These are phyloP conservation scores for Fusarium mangiferae DNA, from an alignment of 2,329 filamentous ascomycete genomes.

Conservation along the genomic window DNA sequence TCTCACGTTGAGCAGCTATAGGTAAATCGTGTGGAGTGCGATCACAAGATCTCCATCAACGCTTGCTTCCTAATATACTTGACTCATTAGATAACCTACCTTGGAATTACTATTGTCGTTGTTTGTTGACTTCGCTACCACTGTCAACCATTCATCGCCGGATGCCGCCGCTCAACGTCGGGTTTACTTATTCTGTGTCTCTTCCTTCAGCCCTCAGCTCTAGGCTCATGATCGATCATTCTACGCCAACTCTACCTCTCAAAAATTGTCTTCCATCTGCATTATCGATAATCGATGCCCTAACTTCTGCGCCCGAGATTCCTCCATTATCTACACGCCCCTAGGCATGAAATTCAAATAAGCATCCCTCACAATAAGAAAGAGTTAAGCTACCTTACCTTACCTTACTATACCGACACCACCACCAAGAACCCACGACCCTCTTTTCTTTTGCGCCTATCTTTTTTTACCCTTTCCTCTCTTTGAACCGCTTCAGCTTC, in stretches of 20 bases:
- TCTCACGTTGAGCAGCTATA: background rate
- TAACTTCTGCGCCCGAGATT: background rate
- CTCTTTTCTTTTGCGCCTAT: conserved; percentile 26
- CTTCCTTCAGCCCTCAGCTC: background rate
- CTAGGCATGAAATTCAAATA: conserved; percentile 5
- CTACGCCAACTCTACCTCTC: background rate
- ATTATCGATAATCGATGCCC: background rate
- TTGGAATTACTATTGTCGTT: background rate
- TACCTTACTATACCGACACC: conserved; percentile 5
- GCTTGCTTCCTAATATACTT: conserved; percentile 8
- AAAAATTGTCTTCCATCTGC: background rate
- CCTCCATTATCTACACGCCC: conserved; percentile 12
- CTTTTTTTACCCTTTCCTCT: background rate
- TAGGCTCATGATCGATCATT: background rate
- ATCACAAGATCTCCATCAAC: background rate
- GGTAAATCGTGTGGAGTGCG: background rate
- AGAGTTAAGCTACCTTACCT: background rate
- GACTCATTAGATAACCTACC: conserved; percentile 1
- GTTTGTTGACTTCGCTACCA: conserved; percentile 2
- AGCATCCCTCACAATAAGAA: background rate
- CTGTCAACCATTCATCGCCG: conserved; percentile 4
- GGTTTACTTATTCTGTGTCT: conserved; percentile 13
- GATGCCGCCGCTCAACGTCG: conserved; percentile 22
- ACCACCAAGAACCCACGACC: conserved; percentile 23
- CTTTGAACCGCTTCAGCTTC: conserved; percentile 13